A percentile compares a stretch with the other conserved stretches of the same genome.
Conservation (phyloP, 169 alveolate species). For the Sarcocystis neurona region DNA sequence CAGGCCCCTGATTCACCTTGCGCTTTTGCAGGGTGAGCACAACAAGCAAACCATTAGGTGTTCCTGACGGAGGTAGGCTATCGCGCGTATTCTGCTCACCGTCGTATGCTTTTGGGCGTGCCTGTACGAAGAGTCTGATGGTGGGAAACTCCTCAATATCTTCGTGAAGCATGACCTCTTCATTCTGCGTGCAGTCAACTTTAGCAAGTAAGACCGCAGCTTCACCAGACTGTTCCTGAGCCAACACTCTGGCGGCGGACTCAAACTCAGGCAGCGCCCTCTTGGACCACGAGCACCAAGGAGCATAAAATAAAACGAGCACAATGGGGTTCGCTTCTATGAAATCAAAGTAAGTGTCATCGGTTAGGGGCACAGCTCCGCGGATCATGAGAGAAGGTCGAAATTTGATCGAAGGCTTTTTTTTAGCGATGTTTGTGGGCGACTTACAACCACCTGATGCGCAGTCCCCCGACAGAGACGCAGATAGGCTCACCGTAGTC, state of each 20-base stretch:
- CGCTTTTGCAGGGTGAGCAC: no score
- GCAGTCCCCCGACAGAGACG: no score
- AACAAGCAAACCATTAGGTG: no score
- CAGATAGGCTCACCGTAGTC: no score
- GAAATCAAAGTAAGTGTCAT: constrained; percentile 14
- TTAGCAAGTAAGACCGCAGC: constrained; percentile 35
- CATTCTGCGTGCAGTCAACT: constrained; percentile 57
- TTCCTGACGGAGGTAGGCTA: background rate
- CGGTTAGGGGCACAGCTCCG: constrained; percentile 44
- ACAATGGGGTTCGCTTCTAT: background rate
- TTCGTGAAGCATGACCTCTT: constrained; percentile 59
- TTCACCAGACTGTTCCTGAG: background rate
- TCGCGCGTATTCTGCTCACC: constrained; percentile 54
- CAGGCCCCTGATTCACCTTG: no score
- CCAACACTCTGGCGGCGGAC: constrained; percentile 68
- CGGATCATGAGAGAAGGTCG: constrained; percentile 36
- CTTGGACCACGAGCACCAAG: constrained; percentile 63
- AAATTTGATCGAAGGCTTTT: no score
- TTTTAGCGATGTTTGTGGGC: no score
- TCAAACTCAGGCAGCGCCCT: constrained; percentile 55
- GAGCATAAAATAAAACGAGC: constrained; percentile 48
- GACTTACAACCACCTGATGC: no score
- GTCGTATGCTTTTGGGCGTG: constrained; percentile 66
- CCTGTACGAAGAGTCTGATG: constrained; percentile 70
- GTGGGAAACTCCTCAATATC: constrained; percentile 79